Evolutionary conservation across 257 asterid genomes (phyloP), one percentile per base, ranked within the genome.

Genomic region (Capsicum rhomboideum): DNA sequence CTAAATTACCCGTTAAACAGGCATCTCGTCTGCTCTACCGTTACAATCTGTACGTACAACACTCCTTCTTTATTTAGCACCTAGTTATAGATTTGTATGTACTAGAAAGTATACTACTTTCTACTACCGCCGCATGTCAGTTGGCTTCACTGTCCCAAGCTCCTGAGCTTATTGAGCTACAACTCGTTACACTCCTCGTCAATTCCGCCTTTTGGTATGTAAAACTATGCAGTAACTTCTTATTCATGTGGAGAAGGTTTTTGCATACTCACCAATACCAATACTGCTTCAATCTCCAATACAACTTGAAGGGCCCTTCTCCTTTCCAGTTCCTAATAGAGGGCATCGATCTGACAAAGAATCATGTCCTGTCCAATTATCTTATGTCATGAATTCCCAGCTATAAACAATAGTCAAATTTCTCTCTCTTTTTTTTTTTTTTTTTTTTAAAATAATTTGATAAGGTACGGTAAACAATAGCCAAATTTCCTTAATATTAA

Each of bases 21-120:
- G 99, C 98, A 6, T 83, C 97, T 78, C 95, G 95, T 40, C 68
- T 96, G 91, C 98, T 96, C 84, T 96, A 96, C 88, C 97, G 98
- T 86, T 96, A 93, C 85, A 93, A 87, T 89, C 95, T 96, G 99
- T 96, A 88, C 52, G 97, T 84, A 12, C 14, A 74, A 7, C 23
- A 21, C 56, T 26, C 79, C 58, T 53, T 17, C 9, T 56, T 42
- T 64, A 53, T 17, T 28, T 66, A 80, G 52, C 54, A 37, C 83
- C 5, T 44, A 58, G 16, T 21, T 58, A 23, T 40, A 80, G 12
- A 53, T 44, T 80, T 54, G 18, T 9, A 42, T n/a, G 54, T 69
- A 42, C 56, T 21, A 11, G 56, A 42, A 72, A 21, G 79, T 10
- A 42, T 34, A 21, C 56, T 72, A 21, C 37, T 44, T 46, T 78